Evolutionary conservation across 2,329 filamentous ascomycete genomes (phyloP), one percentile per base, ranked within the genome.

Genomic region (Claviceps pusilla): DNA sequence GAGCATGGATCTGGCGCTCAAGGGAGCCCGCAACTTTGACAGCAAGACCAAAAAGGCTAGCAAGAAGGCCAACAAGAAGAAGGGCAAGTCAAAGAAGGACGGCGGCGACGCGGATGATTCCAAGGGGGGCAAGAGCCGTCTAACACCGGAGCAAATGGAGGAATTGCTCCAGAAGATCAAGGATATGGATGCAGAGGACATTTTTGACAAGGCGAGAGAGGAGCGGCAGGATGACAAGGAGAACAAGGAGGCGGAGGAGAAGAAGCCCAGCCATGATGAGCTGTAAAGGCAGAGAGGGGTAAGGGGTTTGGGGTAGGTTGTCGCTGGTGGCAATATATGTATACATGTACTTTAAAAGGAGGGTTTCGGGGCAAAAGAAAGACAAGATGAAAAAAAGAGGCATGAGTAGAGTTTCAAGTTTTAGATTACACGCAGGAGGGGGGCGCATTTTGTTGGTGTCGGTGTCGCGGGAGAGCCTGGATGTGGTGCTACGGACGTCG

Each of bases 1-100:
- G 4, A 79, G 81, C 61, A 77, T 84, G 66, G 80, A 88, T 29
- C 75, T 90, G 50, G 77, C 88, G 54, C 79, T 84, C 73, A 85
- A 82, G 73, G 79, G 79, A 54, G 79, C 85, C 61, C 76, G 73
- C 66, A 64, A 65, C 53, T 66, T 70, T 54, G 69, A 71, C 61
- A 66, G 64, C 33, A 71, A 71, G 64, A 65, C 68, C 47, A 68
- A 71, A 61, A 70, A 66, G 58, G 64, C 70, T 33, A 73, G 52
- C 35, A 54, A 51, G 66, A 68, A 49, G 58, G 65, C 61, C 61
- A 68, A 65, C 59, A 66, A 62, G 61, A 68, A 65, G 59, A 68
- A 65, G 59, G 62, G 68, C 56, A 71, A 73, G 59, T 62, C 65
- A 10, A 66, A 66, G 57, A 64, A 63, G 54, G 59, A 61, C 58